Percentiles rank a stretch among this genome's conserved stretches.
phyloP scores from a whole-genome alignment of 1,284 basidiomycete species.

The Leccinum fuscescens region DNA sequence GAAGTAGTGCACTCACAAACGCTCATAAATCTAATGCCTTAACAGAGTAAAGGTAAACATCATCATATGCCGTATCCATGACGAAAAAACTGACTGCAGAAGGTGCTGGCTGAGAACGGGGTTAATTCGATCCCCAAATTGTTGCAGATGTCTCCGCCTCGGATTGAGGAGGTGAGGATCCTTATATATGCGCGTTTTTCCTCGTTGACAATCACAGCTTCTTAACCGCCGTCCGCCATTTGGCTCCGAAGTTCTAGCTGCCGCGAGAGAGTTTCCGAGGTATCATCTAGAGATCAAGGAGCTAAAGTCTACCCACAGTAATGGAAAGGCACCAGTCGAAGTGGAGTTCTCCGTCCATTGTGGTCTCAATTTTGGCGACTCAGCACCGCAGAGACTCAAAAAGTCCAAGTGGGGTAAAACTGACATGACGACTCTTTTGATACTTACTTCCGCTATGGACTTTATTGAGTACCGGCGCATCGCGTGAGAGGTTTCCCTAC shows the following conservation, averaged over 20 bases:
- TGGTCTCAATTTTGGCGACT: constrained; percentile 39
- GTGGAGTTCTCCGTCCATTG: constrained; percentile 63
- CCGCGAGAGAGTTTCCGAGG: constrained; percentile 60
- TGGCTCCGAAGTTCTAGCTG: constrained; percentile 62
- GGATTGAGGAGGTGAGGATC: constrained; percentile 60
- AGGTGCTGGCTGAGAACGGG: constrained; percentile 74
- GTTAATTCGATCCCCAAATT: constrained; percentile 62
- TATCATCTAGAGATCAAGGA: constrained; percentile 56
- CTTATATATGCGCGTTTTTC: neutral
- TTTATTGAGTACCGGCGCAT: constrained; percentile 77
- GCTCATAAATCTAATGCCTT: constrained; percentile 1
- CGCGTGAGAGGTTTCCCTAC: constrained; percentile 41
- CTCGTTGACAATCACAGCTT: constrained; percentile 44
- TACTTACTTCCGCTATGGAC: constrained; percentile 67
- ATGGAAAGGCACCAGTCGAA: constrained; percentile 54
- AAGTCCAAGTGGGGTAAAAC: constrained; percentile 45
- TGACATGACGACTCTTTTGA: constrained; percentile 69
- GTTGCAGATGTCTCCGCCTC: constrained; percentile 51
- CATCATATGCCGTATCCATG: neutral
- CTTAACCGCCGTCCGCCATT: constrained; percentile 73
- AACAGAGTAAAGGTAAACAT: constrained; percentile 52
- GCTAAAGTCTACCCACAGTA: constrained; percentile 37
- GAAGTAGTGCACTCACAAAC: constrained; percentile 24
- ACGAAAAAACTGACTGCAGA: constrained; percentile 7
- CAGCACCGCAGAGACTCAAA: constrained; percentile 35